Evolutionary conservation across 2,329 filamentous ascomycete genomes (phyloP), one percentile per base, ranked within the genome.

Genomic region (Nemania serpens): DNA sequence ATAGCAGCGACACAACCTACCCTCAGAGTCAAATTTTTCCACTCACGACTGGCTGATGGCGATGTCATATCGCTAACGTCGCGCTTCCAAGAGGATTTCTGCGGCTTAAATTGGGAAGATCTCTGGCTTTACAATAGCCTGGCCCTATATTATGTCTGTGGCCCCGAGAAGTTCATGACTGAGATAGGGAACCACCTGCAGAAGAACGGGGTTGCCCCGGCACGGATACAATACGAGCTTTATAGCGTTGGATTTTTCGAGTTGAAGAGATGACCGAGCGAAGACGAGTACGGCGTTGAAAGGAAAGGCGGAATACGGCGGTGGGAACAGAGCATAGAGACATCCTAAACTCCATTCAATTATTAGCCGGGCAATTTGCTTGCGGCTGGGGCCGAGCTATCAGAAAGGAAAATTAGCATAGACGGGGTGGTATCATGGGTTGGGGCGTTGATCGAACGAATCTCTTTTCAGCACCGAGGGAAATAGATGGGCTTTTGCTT

Each of bases 61-160:
- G 81, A 82, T 51, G 68, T 79, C 15, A 74, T 79, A n/a, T 77
- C 76, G 5, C 78, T 81, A 58, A 76, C 81, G 55, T 76, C 79
- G 61, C 76, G 77, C 51, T 76, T 77, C 57, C 74, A 77, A 37
- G 74, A 83, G 57, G 82, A 84, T 63, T 75, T 85, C 37, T 73
- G 75, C 49, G 76, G 76, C 64, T 70, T 84, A 15, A 73, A 75
- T 20, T 70, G 72, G 12, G 75, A 78, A 3, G 77, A 83, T 61
- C 72, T 85, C 34, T 79, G 76, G 65, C 74, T 85, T 2, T 64
- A 70, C 55, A 76, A 81, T 64, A 71, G 74, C 37, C 75, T 76
- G 12, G 76, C 82, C 3, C 81, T 84, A 71, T 85, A 84, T 68
- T 84, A 76, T 65, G 77, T 85, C 51, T 85, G 82, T 62, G 83